phyloP scores from a whole-genome alignment of 768 basidiomycete species.

The Leccinum boreale region DNA sequence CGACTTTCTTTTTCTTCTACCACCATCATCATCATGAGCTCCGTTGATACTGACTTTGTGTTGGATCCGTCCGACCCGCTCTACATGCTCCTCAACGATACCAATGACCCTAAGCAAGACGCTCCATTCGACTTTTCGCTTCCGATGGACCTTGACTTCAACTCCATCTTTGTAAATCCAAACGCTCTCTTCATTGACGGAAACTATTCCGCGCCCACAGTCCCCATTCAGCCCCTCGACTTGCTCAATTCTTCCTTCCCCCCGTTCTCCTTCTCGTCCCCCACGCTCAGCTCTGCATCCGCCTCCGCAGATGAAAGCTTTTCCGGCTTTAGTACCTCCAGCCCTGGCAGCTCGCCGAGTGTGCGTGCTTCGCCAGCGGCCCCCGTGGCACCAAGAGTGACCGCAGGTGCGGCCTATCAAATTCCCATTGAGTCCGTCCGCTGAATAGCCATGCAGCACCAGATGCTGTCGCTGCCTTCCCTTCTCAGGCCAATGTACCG shows the following conservation, averaged over 20 bases:
- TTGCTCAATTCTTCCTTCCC: slow-evolving; percentile 32
- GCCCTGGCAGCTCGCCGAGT: slow-evolving; percentile 29
- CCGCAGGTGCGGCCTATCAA: slow-evolving; percentile 12
- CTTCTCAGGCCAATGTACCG: slow-evolving; percentile 9
- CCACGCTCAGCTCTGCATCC: slow-evolving; percentile 32
- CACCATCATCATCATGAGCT: slow-evolving; percentile 16
- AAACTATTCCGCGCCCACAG: slow-evolving; percentile 17
- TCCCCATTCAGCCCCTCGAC: slow-evolving; percentile 30
- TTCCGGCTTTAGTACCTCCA: slow-evolving; percentile 23
- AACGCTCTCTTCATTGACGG: slow-evolving; percentile 50
- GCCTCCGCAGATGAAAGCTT: slow-evolving; percentile 29
- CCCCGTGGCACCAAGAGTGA: slow-evolving; percentile 17
- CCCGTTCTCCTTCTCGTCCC: slow-evolving; percentile 43
- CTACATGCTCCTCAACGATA: slow-evolving; percentile 52
- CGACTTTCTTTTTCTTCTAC: not conserved
- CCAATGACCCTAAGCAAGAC: slow-evolving; percentile 33
- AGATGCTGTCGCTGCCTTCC: slow-evolving; percentile 21
- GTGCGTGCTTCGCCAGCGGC: slow-evolving; percentile 31
- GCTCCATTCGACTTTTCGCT: slow-evolving; percentile 38
- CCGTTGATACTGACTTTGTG: slow-evolving; percentile 36
- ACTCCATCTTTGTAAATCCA: slow-evolving; percentile 61
- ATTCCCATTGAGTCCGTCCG: not conserved
- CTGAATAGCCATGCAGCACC: slow-evolving; percentile 16
- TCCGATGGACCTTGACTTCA: slow-evolving; percentile 62
- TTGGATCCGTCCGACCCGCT: slow-evolving; percentile 58